Evolutionary conservation across 352 stramenopile species (phyloP).

Genomic region (Detonula confervacea): DNA sequence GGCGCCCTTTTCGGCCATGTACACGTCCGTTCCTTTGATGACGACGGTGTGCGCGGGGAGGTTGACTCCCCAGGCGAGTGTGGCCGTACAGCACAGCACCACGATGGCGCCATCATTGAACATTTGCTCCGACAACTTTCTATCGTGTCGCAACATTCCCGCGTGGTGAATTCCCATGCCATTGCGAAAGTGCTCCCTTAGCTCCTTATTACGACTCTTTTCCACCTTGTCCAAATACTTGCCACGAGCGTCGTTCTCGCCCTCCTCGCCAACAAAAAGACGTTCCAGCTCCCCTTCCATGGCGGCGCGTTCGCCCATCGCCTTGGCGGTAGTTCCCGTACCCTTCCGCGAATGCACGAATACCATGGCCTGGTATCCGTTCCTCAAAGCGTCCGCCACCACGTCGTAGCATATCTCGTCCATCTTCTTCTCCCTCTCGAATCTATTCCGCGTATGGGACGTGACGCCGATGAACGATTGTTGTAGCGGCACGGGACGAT

Average conservation of each 20-base stretch:
- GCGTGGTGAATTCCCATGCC: slow-evolving; percentile 98
- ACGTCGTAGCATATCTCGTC: slow-evolving; percentile 89
- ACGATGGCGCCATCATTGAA: slow-evolving; percentile 97
- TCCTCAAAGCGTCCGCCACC: slow-evolving; percentile 82
- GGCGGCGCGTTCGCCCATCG: slow-evolving; percentile 90
- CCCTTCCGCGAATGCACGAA: slow-evolving; percentile 99
- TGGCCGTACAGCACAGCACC: slow-evolving; percentile 98
- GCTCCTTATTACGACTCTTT: slow-evolving; percentile 94
- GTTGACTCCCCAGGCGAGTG: slow-evolving; percentile 99
- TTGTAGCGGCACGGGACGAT: slow-evolving; percentile 97
- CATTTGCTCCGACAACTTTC: slow-evolving; percentile 96
- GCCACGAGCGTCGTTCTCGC: slow-evolving; percentile 67
- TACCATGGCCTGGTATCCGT: slow-evolving; percentile 96
- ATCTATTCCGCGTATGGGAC: slow-evolving; percentile 69
- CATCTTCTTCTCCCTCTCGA: slow-evolving; percentile 85
- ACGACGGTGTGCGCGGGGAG: slow-evolving; percentile 98
- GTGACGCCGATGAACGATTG: slow-evolving; percentile 98
- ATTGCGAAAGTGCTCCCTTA: slow-evolving; percentile 93
- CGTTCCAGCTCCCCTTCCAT: slow-evolving; percentile 73
- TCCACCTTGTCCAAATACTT: slow-evolving; percentile 85
- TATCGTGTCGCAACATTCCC: slow-evolving; percentile 93
- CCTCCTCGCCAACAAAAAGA: slow-evolving; percentile 81
- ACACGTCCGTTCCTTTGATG: slow-evolving; percentile 99
- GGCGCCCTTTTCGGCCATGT: slow-evolving; percentile 98
- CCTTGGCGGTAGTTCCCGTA: slow-evolving; percentile 93